These are phyloP conservation scores for Harringtonia aguacate DNA, from an alignment of 2,329 filamentous ascomycete species.

Conservation along the genomic window DNA sequence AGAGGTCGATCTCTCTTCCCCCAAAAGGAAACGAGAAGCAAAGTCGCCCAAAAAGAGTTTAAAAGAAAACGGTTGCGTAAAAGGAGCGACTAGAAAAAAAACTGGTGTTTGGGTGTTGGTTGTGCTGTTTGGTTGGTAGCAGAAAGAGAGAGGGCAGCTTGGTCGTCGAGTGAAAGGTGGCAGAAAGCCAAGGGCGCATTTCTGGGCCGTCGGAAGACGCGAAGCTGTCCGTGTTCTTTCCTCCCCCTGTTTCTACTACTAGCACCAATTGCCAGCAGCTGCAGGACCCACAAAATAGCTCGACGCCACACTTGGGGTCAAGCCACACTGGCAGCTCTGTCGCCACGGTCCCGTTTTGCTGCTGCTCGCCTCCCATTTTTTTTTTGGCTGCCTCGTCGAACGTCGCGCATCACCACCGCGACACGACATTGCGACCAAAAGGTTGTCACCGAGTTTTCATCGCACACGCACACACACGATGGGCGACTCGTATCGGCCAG, in stretches of 20 bases:
- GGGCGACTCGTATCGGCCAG: slow-evolving; percentile 8
- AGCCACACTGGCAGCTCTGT: background rate
- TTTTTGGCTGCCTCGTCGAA: background rate
- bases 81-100: slow-evolving; percentile 3
- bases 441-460: background rate
- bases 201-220: too few species aligned
- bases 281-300: background rate
- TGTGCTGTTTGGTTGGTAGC: background rate
- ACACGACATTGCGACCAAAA: too few species aligned
- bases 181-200: too few species aligned
- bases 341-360: background rate
- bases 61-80: too few species aligned
- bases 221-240: slow-evolving; percentile 4
- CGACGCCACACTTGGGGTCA: background rate
- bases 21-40: background rate
- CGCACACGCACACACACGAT: background rate
- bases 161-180: too few species aligned
- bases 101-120: background rate
- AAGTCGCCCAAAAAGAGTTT: too few species aligned
- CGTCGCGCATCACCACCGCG: background rate
- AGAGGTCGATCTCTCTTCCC: too few species aligned
- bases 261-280: too few species aligned
- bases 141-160: background rate
- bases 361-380: background rate
- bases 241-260: too few species aligned